A percentile compares a stretch with the other conserved stretches of the same genome.
These are phyloP conservation scores for Yamadazyma paraphyllophila DNA, from an alignment of 805 yeast genomes.

Conservation along the genomic window DNA sequence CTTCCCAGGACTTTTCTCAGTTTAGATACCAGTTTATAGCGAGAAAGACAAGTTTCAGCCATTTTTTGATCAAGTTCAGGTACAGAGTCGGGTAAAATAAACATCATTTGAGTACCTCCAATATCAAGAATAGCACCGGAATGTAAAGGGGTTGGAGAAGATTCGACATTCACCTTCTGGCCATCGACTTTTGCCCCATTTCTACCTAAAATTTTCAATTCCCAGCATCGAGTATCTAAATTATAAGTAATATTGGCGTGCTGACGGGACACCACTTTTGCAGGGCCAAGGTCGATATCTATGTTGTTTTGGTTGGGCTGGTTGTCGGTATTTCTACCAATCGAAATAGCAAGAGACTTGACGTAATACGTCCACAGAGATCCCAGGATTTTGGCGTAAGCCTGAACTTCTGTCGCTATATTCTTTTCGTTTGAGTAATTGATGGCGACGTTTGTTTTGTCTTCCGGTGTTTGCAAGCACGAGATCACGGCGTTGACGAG, in stretches of 20 bases:
- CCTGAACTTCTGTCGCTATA: constrained; percentile 80
- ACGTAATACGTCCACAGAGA: constrained; percentile 92
- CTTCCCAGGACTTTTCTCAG: constrained; percentile 17
- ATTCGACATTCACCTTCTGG: constrained; percentile 49
- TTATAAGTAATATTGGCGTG: constrained; percentile 87
- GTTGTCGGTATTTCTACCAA: constrained; percentile 78
- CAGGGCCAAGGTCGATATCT: constrained; percentile 93
- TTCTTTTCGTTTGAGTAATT: constrained; percentile 73
- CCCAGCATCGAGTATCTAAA: constrained; percentile 77
- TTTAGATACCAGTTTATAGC: constrained; percentile 26
- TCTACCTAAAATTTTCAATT: constrained; percentile 76
- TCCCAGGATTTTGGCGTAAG: constrained; percentile 96
- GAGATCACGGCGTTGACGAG: constrained; percentile 73
- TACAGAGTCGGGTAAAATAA: constrained; percentile 86
- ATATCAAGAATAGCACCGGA: constrained; percentile 92
- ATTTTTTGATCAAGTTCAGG: constrained; percentile 61
- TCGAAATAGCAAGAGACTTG: constrained; percentile 66
- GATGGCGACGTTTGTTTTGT: constrained; percentile 68
- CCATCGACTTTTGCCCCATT: constrained; percentile 93
- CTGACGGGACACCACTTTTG: constrained; percentile 90
- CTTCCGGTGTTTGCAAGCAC: constrained; percentile 66
- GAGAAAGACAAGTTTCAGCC: constrained; percentile 35
- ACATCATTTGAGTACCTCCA: constrained; percentile 99
- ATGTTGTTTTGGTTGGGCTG: constrained; percentile 25
- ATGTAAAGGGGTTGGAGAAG: constrained; percentile 54